phyloP scores from a whole-genome alignment of 768 basidiomycete species.

The Phlegmacium glaucopus region DNA sequence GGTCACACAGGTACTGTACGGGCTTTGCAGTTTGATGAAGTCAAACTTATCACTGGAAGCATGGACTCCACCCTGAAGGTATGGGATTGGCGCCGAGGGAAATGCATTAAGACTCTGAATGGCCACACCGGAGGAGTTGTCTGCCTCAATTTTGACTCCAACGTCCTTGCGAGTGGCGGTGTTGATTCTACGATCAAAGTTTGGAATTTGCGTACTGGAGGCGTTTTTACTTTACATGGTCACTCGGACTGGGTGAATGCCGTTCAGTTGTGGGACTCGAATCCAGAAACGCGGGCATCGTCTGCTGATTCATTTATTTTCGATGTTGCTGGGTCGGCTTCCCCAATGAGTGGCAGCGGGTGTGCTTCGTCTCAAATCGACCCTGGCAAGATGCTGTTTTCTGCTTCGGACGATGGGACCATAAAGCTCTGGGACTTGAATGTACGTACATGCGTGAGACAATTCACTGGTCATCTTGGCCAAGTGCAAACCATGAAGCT shows the following conservation, averaged over 20 bases:
- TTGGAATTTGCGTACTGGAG: slow-evolving; percentile 90
- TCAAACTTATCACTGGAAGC: slow-evolving; percentile 90
- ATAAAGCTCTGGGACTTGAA: slow-evolving; percentile 95
- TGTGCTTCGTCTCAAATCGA: slow-evolving; percentile 49
- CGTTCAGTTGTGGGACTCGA: slow-evolving; percentile 88
- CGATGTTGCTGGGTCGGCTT: slow-evolving; percentile 29
- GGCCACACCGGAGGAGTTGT: slow-evolving; percentile 93
- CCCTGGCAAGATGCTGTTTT: slow-evolving; percentile 94
- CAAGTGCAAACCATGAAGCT: slow-evolving; percentile 92
- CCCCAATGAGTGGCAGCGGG: slow-evolving; percentile 14
- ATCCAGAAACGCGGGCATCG: slow-evolving; percentile 26
- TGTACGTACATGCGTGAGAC: slow-evolving; percentile 72
- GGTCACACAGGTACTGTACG: slow-evolving; percentile 94
- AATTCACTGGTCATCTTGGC: slow-evolving; percentile 86
- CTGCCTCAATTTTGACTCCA: slow-evolving; percentile 86
- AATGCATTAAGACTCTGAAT: slow-evolving; percentile 81
- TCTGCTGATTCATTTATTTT: slow-evolving; percentile 31
- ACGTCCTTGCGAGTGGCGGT: slow-evolving; percentile 89
- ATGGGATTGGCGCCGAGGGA: slow-evolving; percentile 93
- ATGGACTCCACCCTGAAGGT: slow-evolving; percentile 96
- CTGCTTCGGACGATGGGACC: slow-evolving; percentile 91
- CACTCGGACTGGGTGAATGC: slow-evolving; percentile 97
- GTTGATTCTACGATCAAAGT: slow-evolving; percentile 95
- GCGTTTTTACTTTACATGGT: slow-evolving; percentile 89
- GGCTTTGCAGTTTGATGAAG: slow-evolving; percentile 92